Conservation (phyloP, 2,329 filamentous ascomycete species). For the Fusarium albosuccineum region DNA sequence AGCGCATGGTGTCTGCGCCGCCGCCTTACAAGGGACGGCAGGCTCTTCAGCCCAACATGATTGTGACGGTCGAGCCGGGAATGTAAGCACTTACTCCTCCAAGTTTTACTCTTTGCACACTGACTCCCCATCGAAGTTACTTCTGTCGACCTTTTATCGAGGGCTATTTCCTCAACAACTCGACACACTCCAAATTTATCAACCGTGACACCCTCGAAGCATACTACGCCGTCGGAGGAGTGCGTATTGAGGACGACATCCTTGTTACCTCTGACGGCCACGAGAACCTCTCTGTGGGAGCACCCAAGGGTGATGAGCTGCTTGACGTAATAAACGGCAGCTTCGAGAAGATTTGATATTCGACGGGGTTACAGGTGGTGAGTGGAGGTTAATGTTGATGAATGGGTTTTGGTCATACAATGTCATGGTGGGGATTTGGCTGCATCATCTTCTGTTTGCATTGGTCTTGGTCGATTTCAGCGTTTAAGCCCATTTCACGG, state of each 20-base stretch:
- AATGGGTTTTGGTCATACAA: conserved; percentile 9
- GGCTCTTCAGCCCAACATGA: conserved; percentile 70
- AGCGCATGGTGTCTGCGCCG: conserved; percentile 39
- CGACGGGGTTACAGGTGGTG: neutral
- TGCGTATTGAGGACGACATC: conserved; percentile 93
- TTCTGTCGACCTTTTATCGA: conserved; percentile 81
- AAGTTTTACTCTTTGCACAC: neutral
- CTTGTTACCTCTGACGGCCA: conserved; percentile 81
- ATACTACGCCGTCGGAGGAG: conserved; percentile 86
- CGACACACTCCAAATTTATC: conserved; percentile 72
- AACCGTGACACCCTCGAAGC: conserved; percentile 72
- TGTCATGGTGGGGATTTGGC: conserved; percentile 3
- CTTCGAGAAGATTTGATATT: conserved; percentile 42
- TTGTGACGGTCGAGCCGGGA: conserved; percentile 85
- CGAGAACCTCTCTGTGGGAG: conserved; percentile 82
- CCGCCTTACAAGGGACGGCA: conserved; percentile 53
- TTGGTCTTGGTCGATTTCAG: neutral
- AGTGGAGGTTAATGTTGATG: neutral
- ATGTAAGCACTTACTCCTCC: conserved; percentile 58
- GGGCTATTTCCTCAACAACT: conserved; percentile 72
- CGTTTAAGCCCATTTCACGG: neutral
- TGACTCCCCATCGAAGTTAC: conserved; percentile 63
- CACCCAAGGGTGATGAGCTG: conserved; percentile 81
- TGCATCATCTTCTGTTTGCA: neutral
- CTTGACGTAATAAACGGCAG: conserved; percentile 69